Percentiles rank a stretch among this genome's conserved stretches.
These are phyloP conservation scores for Paulownia fortunei DNA, from an alignment of 257 asterid genomes.

Conservation along the genomic window DNA sequence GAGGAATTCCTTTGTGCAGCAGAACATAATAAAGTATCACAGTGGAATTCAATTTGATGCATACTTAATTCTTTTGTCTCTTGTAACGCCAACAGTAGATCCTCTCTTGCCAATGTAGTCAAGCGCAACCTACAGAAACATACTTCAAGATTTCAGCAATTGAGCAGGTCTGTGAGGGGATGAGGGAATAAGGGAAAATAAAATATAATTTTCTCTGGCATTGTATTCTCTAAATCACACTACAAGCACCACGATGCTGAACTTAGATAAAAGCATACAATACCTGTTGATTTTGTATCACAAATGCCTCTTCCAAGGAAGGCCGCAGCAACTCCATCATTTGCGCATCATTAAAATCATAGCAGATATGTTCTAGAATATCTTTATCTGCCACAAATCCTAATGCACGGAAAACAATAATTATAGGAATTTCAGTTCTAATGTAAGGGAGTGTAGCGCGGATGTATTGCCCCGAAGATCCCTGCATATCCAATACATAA, in stretches of 20 bases:
- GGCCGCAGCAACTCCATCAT: conserved; percentile 94
- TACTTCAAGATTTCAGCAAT: conserved; percentile 7
- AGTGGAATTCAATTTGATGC: conserved; percentile 3
- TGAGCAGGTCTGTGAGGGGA: not conserved
- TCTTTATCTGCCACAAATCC: conserved; percentile 87
- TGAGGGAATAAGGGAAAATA: not conserved
- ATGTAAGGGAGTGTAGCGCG: conserved; percentile 92
- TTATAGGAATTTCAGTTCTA: conserved; percentile 83
- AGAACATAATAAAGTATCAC: not conserved
- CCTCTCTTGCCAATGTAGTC: conserved; percentile 93
- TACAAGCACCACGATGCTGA: not conserved
- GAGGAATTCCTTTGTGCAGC: not conserved
- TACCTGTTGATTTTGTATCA: conserved; percentile 84
- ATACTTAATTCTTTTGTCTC: conserved; percentile 85
- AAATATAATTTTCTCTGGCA: not conserved
- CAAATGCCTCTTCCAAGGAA: conserved; percentile 90
- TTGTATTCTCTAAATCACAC: not conserved
- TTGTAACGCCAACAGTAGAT: conserved; percentile 84
- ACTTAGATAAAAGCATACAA: not conserved
- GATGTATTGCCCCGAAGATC: conserved; percentile 83
- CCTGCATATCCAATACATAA: conserved; percentile 52
- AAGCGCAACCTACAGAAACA: conserved; percentile 67
- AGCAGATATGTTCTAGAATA: conserved; percentile 84
- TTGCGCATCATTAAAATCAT: conserved; percentile 73
- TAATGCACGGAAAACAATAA: conserved; percentile 80